Base-by-base conservation (phyloP, 306 rosid genomes). In the Cucurbita pepo region DNA sequence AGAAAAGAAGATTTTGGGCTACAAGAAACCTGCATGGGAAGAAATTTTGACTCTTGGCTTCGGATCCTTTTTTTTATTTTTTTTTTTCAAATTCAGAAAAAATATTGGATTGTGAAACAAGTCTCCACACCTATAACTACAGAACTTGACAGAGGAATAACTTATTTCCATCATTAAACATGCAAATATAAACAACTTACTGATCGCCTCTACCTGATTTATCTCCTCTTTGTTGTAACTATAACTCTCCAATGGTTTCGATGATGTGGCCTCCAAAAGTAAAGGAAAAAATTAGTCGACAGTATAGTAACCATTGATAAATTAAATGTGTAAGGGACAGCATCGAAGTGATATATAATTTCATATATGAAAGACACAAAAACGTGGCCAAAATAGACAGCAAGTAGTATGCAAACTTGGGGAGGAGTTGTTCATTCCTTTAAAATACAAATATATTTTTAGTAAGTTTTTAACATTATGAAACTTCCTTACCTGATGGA, bases 171-270 rank as follows among this genome's bases (percentile, higher is more conserved):
- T 54, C 36, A 10, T 21, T 64, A 34, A 8, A 16, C 5, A 47
- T 16, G 37, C 13, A 52, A 52, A 52, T 6, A 41, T 53, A 40
- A 60, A 64, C 25, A 37, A 15, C n/a, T 14, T 36, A 36, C 70
- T 63, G 70, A 63, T 41, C 41, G 18, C 6, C 34, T 41, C 15
- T 63, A 88, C 96, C 98, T 90, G 93, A 85, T 90, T 93, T 87
- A 93, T 90, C 90, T 90, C 98, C 76, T 93, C 98, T 75, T 88
- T 86, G 78, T 93, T 93, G 65, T 88, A 90, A 71, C 76, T 82
- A 77, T 80, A 93, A 75, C 56, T 86, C 84, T 87, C 91, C 83
- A 88, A 55, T 13, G 83, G 90, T 84, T 86, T 85, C 85, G 86
- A 87, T 47, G 89, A 70, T 64, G 79, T 0, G 44, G 88, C 87